phyloP scores from a whole-genome alignment of 148 eudicot species.

The Fagopyrum tataricum region DNA sequence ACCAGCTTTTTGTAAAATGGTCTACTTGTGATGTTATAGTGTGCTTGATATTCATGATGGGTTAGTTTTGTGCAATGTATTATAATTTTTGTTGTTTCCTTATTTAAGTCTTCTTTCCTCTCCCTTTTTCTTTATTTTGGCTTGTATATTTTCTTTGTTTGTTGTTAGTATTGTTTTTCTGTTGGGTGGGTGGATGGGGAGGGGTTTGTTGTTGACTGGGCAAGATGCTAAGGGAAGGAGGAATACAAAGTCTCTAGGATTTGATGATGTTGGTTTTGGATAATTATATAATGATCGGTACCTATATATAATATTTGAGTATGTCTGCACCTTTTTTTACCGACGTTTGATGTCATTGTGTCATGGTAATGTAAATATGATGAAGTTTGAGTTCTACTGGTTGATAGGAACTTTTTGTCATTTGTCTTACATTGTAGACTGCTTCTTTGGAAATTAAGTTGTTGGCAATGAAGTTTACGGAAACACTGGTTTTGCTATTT shows the following conservation, averaged over 20 bases:
- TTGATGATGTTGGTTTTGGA: neutral
- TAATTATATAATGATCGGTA: neutral
- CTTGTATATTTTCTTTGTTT: neutral
- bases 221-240: neutral
- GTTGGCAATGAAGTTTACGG: constrained; percentile 79
- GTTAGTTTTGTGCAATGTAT: neutral
- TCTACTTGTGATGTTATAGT: neutral
- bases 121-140: neutral
- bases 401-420: constrained; percentile 9
- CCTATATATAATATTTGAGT: neutral
- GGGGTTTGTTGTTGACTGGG: neutral
- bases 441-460: constrained; percentile 55
- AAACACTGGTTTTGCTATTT: constrained; percentile 57
- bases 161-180: neutral
- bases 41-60: neutral
- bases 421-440: constrained; percentile 35
- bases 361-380: neutral
- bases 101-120: too few species aligned
- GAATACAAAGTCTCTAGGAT: neutral
- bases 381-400: neutral
- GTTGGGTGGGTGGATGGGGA: too few species aligned
- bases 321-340: constrained; percentile 6
- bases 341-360: neutral
- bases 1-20: neutral
- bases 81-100: neutral